phyloP scores from a whole-genome alignment of 2,329 filamentous ascomycete species.

The Trichophyton rubrum region DNA sequence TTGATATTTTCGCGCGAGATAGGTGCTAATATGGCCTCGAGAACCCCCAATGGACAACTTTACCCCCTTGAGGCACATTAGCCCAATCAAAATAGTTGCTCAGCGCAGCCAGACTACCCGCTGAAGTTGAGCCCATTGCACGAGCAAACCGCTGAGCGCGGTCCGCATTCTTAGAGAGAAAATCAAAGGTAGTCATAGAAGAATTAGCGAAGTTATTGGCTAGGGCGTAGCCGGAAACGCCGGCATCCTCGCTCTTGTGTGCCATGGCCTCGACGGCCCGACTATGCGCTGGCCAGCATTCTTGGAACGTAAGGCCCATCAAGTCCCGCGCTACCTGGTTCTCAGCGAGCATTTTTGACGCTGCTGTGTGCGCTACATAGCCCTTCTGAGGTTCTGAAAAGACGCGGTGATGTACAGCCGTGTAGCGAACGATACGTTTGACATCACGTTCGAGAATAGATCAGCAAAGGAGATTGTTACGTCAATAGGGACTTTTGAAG shows the following conservation, averaged over 20 bases:
- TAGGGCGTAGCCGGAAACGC: too few relatives aligned
- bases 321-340: not conserved
- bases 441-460: not conserved
- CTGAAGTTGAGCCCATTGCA: too few relatives aligned
- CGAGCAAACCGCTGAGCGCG: too few relatives aligned
- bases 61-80: not conserved
- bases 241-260: too few relatives aligned
- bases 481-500: too few relatives aligned
- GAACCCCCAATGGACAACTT: not conserved
- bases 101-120: not conserved
- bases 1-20: not conserved
- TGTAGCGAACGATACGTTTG: conserved; percentile 13
- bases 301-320: conserved; percentile 11
- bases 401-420: conserved; percentile 10
- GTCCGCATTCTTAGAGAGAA: too few relatives aligned
- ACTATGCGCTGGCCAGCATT: conserved; percentile 1
- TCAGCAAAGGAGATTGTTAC: too few relatives aligned
- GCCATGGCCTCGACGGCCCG: too few relatives aligned
- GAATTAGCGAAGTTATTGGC: too few relatives aligned
- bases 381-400: conserved; percentile 10
- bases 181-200: too few relatives aligned
- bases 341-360: not conserved
- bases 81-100: not conserved
- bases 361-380: conserved; percentile 11
- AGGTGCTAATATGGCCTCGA: not conserved